Base-by-base conservation (phyloP, 495 filamentous ascomycete genomes). In the Poronia punctata region DNA sequence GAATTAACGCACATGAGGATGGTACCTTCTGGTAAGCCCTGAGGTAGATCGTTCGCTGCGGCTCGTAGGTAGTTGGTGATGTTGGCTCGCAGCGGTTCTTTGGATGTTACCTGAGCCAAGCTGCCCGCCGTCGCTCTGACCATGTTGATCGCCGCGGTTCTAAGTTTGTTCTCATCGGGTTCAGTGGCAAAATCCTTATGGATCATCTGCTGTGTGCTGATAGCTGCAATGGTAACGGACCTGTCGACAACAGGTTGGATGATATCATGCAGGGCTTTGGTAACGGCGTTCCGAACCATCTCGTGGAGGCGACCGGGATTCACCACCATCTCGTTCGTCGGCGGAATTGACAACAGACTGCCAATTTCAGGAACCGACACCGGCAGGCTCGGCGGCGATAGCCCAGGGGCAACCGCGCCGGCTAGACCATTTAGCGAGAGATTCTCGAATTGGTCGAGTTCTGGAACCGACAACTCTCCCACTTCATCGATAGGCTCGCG, bases 1-100 rank as follows among this genome's bases (percentile, higher is more conserved):
- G 95, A 92, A 56, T 97, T 97, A 45, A 97, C 89, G 58, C 93
- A 96, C 84, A 97, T 94, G 43, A 95, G 72, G 40, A 97, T 89
- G 17, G 78, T 78, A 14, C 88, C 88, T 56, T 99, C 93, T 2
- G 88, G 84, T 16, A 88, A 67, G 45, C 84, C 83, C 18, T 79
- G 79, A 8, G 68, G 67, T 3, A 79, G 56, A 21, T 94, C 86
- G 43, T 74, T 66, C 7, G 86, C 80, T 54, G 89, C 71, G 16
- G 68, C 61, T n/a, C 93, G 83, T 49, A 99, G 84, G 55, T 96
- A 93, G 61, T 96, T 97, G 23, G 78, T 84, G 68, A 97, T 96
- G 66, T 90, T 96, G 61, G 89, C 87, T 43, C 89, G 79, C 14
- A 99, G 69, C 19, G 92, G 92, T 55, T 99, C 93, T 62, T 96